phyloP scores from a whole-genome alignment of 495 filamentous ascomycete genomes.

The Penicillium argentinense region DNA sequence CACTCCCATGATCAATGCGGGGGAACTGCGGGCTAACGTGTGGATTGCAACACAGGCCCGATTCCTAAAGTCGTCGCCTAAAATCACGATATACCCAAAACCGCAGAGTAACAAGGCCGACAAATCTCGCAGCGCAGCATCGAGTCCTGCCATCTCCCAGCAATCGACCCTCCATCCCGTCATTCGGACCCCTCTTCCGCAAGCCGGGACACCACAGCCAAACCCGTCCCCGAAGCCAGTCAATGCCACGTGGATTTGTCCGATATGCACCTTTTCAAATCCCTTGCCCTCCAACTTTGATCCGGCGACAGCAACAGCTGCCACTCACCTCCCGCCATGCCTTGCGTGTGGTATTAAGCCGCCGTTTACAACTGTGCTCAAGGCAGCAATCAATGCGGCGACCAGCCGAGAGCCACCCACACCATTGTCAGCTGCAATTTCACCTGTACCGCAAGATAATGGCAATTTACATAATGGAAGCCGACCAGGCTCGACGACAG shows the following conservation, averaged over 20 bases:
- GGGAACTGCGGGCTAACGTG: constrained; percentile 6
- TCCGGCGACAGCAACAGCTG: constrained; percentile 67
- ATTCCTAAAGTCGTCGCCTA: constrained; percentile 92
- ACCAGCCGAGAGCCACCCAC: constrained; percentile 48
- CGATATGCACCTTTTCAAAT: constrained; percentile 97
- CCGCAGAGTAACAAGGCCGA: constrained; percentile 52
- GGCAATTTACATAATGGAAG: constrained; percentile 7
- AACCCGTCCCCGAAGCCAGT: constrained; percentile 30
- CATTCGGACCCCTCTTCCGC: constrained; percentile 28
- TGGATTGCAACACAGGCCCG: constrained; percentile 59
- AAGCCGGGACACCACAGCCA: constrained; percentile 16
- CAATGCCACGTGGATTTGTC: constrained; percentile 93
- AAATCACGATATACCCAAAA: constrained; percentile 87
- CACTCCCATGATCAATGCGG: background rate
- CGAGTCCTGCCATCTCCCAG: constrained; percentile 35
- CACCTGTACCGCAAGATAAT: constrained; percentile 13
- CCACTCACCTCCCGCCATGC: constrained; percentile 81
- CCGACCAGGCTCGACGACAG: constrained; percentile 1
- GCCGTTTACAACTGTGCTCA: constrained; percentile 73
- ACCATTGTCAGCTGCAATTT: constrained; percentile 14
- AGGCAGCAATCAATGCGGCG: constrained; percentile 74
- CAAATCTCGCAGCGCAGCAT: constrained; percentile 32
- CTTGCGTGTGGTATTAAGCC: constrained; percentile 94
- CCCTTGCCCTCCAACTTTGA: constrained; percentile 92
- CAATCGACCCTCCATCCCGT: constrained; percentile 17